A percentile compares a stretch with the other conserved stretches of the same genome.
Conservation (phyloP, 495 filamentous ascomycete genomes). For the Xylaria grammica region DNA sequence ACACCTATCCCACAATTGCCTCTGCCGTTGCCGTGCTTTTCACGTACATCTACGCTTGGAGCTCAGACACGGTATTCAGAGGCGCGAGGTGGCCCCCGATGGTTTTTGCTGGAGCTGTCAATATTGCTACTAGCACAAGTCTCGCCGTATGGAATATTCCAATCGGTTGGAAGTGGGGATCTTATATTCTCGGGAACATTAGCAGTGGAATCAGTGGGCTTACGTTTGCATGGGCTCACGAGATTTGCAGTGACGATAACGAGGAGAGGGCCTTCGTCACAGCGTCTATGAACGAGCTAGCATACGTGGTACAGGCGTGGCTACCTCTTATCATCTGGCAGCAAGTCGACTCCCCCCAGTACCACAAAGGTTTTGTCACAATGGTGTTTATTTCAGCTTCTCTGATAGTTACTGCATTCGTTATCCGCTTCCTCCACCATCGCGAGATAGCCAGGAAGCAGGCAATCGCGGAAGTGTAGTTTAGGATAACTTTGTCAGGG, state of each 20-base stretch:
- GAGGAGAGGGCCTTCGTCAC: conserved; percentile 61
- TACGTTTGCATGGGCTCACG: conserved; percentile 58
- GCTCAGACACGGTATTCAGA: conserved; percentile 56
- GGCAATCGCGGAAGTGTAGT: not conserved
- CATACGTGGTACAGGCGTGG: conserved; percentile 50
- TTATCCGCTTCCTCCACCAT: conserved; percentile 47
- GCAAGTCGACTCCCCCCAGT: conserved; percentile 51
- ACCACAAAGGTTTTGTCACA: conserved; percentile 52
- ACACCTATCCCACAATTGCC: conserved; percentile 52
- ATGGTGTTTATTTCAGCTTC: conserved; percentile 44
- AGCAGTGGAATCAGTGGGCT: conserved; percentile 42
- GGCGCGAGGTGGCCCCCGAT: conserved; percentile 62
- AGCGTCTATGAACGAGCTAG: conserved; percentile 50
- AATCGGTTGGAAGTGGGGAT: conserved; percentile 52
- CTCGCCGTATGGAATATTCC: conserved; percentile 50
- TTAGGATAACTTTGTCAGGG: not conserved
- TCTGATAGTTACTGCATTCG: conserved; percentile 43
- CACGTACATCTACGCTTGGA: conserved; percentile 49
- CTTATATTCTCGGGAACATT: conserved; percentile 54
- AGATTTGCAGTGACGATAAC: conserved; percentile 55
- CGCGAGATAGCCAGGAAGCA: conserved; percentile 40
- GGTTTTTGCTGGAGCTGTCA: conserved; percentile 46
- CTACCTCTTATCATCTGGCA: conserved; percentile 54
- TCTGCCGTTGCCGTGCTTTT: conserved; percentile 50
- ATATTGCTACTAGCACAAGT: conserved; percentile 47